Conservation (phyloP, 352 stramenopile genomes). For the Phytophthora ohioensis region DNA sequence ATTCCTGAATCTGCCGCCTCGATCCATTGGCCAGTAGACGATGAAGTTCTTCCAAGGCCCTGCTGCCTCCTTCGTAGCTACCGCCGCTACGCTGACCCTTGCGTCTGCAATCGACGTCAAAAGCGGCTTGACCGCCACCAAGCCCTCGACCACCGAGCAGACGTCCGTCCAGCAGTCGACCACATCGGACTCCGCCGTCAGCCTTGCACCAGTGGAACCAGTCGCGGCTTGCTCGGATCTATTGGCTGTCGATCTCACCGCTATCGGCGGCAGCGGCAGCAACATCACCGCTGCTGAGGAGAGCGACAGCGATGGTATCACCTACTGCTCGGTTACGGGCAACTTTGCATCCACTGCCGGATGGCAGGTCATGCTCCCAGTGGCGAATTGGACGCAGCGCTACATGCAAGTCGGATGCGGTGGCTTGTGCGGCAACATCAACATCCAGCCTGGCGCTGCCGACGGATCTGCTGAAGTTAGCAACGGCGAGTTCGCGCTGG, state of each 20-base stretch:
- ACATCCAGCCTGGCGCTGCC: slow-evolving; percentile 29
- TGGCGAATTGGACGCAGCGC: slow-evolving; percentile 53
- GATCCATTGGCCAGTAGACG: background rate
- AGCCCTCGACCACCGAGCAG: slow-evolving; percentile 11
- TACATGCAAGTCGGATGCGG: slow-evolving; percentile 54
- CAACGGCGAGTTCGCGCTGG: slow-evolving; percentile 46
- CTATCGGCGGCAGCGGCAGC: slow-evolving; percentile 37
- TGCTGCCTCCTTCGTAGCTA: background rate
- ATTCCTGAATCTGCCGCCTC: slow-evolving; percentile 23
- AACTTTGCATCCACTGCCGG: slow-evolving; percentile 24
- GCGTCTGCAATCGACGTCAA: slow-evolving; percentile 18
- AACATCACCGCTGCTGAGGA: slow-evolving; percentile 37
- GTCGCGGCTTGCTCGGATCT: slow-evolving; percentile 37
- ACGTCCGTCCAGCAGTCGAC: slow-evolving; percentile 11
- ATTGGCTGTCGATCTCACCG: slow-evolving; percentile 33
- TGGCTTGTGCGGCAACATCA: slow-evolving; percentile 49
- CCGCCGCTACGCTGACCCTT: slow-evolving; percentile 1
- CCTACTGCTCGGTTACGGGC: slow-evolving; percentile 44
- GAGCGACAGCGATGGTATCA: slow-evolving; percentile 34
- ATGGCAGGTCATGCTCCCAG: slow-evolving; percentile 45
- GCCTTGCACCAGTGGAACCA: slow-evolving; percentile 33
- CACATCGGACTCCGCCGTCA: slow-evolving; percentile 24
- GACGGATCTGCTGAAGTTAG: slow-evolving; percentile 35
- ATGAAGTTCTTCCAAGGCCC: slow-evolving; percentile 19
- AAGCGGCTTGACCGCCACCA: slow-evolving; percentile 7